A percentile compares a stretch with the other conserved stretches of the same genome.
Evolutionary conservation across 768 basidiomycete species (phyloP).

Genomic region (Rhodotorula diobovata): DNA sequence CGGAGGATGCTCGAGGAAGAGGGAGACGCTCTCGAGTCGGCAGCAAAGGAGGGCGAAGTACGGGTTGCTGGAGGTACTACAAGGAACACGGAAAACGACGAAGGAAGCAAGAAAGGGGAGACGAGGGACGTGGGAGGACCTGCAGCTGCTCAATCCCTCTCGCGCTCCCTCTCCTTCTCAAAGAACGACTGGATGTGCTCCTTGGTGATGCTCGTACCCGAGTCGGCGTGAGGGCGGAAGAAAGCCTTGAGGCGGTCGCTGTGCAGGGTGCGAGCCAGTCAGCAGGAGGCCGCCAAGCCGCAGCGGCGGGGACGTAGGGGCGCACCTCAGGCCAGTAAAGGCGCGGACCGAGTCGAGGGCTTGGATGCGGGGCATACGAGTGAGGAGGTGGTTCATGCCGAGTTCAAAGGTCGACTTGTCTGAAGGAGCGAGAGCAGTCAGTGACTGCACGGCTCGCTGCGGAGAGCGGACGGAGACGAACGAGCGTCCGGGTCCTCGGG

Average conservation of each 20-base stretch:
- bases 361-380: constrained; percentile 36
- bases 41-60: not conserved
- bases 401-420: constrained; percentile 40
- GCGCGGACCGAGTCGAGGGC: constrained; percentile 39
- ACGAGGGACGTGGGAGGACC: too few species aligned
- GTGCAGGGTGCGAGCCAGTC: not conserved
- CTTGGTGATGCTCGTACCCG: constrained; percentile 34
- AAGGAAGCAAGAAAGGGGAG: not conserved
- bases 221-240: constrained; percentile 37
- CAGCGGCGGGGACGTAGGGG: too few species aligned
- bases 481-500: constrained; percentile 38
- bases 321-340: constrained; percentile 30
- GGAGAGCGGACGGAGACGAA: not conserved
- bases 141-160: too few species aligned
- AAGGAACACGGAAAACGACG: not conserved
- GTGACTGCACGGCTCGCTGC: not conserved
- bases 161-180: not conserved
- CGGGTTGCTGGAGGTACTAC: not conserved
- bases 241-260: constrained; percentile 38
- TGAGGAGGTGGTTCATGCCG: constrained; percentile 38
- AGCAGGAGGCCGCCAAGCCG: not conserved
- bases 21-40: not conserved
- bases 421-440: not conserved
- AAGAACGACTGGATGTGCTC: constrained; percentile 40
- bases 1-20: too few species aligned